phyloP scores from a whole-genome alignment of 1,139 yeast species.

The Scheffersomyces segobiensis region DNA sequence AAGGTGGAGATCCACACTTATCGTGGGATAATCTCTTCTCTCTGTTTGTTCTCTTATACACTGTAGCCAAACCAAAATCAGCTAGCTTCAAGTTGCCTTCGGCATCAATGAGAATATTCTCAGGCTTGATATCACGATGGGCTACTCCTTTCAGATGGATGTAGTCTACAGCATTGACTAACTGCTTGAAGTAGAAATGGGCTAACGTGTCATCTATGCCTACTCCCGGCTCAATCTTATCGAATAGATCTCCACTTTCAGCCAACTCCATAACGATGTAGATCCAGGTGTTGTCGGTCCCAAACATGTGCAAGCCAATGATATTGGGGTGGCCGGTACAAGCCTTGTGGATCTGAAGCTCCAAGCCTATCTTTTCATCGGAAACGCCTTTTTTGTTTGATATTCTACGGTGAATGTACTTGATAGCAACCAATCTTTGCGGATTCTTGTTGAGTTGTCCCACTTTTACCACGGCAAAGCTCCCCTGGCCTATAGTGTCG shows the following conservation, averaged over 20 bases:
- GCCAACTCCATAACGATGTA: conserved; percentile 70
- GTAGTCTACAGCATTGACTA: conserved; percentile 63
- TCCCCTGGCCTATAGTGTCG: conserved; percentile 31
- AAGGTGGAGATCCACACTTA: conserved; percentile 65
- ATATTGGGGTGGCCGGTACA: conserved; percentile 62
- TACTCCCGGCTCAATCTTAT: conserved; percentile 71
- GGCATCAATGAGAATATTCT: conserved; percentile 63
- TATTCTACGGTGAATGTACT: conserved; percentile 51
- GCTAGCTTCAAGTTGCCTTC: conserved; percentile 55
- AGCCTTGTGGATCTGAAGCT: conserved; percentile 53
- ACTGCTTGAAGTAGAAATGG: conserved; percentile 65
- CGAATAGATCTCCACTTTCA: conserved; percentile 69
- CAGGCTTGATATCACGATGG: conserved; percentile 75
- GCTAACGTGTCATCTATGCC: conserved; percentile 68
- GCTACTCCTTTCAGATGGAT: conserved; percentile 62
- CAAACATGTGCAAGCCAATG: conserved; percentile 51
- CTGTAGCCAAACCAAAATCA: conserved; percentile 68
- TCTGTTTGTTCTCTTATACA: conserved; percentile 28
- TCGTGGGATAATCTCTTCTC: conserved; percentile 9
- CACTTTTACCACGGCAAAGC: conserved; percentile 20
- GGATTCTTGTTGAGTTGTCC: conserved; percentile 20
- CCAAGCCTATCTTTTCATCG: conserved; percentile 50
- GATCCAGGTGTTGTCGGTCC: conserved; percentile 51
- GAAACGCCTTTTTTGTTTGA: conserved; percentile 45
- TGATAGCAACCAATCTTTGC: conserved; percentile 49